phyloP scores from a whole-genome alignment of 805 yeast genomes.

The Brettanomyces nanus region DNA sequence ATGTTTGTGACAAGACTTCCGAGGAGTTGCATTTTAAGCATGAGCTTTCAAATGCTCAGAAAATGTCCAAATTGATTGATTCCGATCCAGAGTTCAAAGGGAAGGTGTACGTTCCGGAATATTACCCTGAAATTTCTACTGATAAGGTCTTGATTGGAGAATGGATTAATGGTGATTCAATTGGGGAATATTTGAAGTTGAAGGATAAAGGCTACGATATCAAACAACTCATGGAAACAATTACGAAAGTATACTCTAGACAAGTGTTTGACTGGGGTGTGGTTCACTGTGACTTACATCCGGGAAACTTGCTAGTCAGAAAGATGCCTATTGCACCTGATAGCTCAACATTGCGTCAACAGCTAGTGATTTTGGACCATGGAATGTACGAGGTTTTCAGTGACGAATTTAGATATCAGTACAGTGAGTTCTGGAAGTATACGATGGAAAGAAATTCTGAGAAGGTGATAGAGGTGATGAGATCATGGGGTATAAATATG shows the following conservation, averaged over 20 bases:
- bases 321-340: background rate
- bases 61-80: constrained; percentile 29
- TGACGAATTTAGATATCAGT: constrained; percentile 43
- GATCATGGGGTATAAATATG: constrained; percentile 62
- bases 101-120: constrained; percentile 48
- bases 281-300: constrained; percentile 74
- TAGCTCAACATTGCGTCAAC: constrained; percentile 25
- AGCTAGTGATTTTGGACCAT: constrained; percentile 65
- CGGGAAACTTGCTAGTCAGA: constrained; percentile 65
- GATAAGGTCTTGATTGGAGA: constrained; percentile 53
- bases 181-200: constrained; percentile 39
- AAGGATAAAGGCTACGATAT: constrained; percentile 31
- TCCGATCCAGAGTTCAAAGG: constrained; percentile 33
- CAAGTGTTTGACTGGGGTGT: constrained; percentile 62
- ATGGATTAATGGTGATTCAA: constrained; percentile 68
- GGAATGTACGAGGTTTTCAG: constrained; percentile 57
- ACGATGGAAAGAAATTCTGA: constrained; percentile 44
- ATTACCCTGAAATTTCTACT: constrained; percentile 38
- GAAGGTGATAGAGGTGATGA: constrained; percentile 40
- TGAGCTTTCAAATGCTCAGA: constrained; percentile 47
- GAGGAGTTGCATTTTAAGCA: constrained; percentile 55
- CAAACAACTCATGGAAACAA: constrained; percentile 37
- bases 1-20: constrained; percentile 46
- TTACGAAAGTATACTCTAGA: constrained; percentile 42
- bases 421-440: constrained; percentile 55